Conservation (phyloP, 495 filamentous ascomycete genomes). For the Penicillium pancosmium region DNA sequence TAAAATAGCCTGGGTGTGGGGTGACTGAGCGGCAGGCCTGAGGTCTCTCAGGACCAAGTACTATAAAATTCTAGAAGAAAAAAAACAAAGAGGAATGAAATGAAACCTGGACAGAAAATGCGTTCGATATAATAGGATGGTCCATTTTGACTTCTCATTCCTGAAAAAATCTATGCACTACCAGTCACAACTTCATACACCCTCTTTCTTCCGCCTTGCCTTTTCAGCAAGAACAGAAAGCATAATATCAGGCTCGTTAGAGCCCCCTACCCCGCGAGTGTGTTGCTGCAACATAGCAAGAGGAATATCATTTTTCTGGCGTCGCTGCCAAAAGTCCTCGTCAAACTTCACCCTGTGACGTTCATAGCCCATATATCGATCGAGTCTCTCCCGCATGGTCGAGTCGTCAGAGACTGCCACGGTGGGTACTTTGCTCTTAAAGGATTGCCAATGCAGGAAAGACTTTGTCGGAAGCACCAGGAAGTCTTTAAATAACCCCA, state of each 20-base stretch:
- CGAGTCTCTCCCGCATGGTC: slow-evolving; percentile 25
- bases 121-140: too few species aligned
- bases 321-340: slow-evolving; percentile 40
- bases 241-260: neutral
- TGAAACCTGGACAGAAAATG: too few species aligned
- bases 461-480: slow-evolving; percentile 21
- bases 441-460: slow-evolving; percentile 18
- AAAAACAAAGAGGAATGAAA: too few species aligned
- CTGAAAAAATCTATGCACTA: neutral
- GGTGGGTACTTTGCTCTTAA: slow-evolving; percentile 17
- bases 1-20: too few species aligned
- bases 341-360: slow-evolving; percentile 27
- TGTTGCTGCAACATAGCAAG: slow-evolving; percentile 8
- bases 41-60: too few species aligned
- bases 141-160: too few species aligned
- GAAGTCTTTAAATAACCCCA: slow-evolving; percentile 31
- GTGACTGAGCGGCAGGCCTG: too few species aligned
- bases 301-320: slow-evolving; percentile 24
- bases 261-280: neutral
- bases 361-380: slow-evolving; percentile 33
- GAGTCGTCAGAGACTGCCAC: slow-evolving; percentile 27
- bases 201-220: slow-evolving; percentile 4
- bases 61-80: too few species aligned
- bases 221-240: slow-evolving; percentile 10
- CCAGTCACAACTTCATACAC: slow-evolving; percentile 4